Conservation (phyloP, 306 rosid species). For the Ziziphus jujuba region DNA sequence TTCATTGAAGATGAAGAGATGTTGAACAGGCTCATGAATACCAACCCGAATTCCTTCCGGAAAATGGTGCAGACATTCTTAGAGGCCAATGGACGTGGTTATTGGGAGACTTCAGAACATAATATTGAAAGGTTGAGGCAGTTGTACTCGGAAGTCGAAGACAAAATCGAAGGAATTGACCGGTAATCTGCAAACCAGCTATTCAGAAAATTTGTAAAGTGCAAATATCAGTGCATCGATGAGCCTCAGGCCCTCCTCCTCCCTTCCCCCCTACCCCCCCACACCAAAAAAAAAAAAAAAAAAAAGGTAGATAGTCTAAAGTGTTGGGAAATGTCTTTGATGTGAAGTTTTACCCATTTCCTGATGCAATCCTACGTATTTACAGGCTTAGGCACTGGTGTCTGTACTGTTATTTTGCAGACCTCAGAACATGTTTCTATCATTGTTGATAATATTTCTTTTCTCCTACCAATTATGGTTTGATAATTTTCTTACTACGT, state of each 20-base stretch:
- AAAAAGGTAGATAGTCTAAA: background rate
- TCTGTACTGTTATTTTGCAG: constrained; percentile 36
- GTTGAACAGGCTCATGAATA: constrained; percentile 84
- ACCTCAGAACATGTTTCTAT: background rate
- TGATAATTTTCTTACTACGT: too few relatives aligned
- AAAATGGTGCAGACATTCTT: constrained; percentile 90
- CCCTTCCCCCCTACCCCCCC: background rate
- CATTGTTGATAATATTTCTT: background rate
- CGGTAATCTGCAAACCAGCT: constrained; percentile 38
- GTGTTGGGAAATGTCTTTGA: constrained; percentile 26
- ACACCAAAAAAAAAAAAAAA: background rate
- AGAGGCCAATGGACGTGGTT: constrained; percentile 98
- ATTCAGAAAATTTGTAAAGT: constrained; percentile 28
- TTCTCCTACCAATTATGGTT: background rate
- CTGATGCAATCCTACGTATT: constrained; percentile 36
- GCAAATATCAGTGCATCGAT: constrained; percentile 25
- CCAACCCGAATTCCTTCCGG: constrained; percentile 92
- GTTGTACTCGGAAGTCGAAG: constrained; percentile 91
- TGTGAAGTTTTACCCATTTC: constrained; percentile 32
- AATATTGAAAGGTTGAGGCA: constrained; percentile 79
- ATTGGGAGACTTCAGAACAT: constrained; percentile 89
- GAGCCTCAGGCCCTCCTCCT: constrained; percentile 26
- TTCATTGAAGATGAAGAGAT: constrained; percentile 90
- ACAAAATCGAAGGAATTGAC: constrained; percentile 94
- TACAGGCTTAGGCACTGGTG: constrained; percentile 36